These are phyloP conservation scores for Excoecaria agallocha DNA, from an alignment of 345 rosid species.

Conservation along the genomic window DNA sequence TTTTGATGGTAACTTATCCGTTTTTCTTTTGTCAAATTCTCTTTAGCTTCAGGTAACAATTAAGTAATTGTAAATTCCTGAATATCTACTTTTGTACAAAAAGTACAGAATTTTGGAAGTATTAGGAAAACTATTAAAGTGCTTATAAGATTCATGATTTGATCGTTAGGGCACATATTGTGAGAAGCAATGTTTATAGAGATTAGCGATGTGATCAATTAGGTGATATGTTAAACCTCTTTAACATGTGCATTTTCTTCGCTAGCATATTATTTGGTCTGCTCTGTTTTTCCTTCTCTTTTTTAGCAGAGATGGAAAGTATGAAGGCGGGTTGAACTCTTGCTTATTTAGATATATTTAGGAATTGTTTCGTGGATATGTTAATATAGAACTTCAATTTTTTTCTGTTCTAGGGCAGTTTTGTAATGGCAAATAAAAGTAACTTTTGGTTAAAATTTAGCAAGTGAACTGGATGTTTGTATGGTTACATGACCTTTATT, in stretches of 20 bases:
- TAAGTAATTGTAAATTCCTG: neutral
- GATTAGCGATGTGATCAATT: neutral
- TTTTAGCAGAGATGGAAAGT: neutral
- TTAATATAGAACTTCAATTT: neutral
- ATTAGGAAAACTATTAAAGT: neutral
- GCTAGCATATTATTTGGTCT: neutral
- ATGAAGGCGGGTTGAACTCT: neutral
- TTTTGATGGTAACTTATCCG: neutral
- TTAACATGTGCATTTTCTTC: neutral
- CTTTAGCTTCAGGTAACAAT: neutral
- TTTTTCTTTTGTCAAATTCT: neutral
- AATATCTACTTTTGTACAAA: neutral
- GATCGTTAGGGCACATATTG: neutral
- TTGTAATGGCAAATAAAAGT: neutral
- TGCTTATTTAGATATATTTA: neutral
- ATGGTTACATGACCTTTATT: neutral
- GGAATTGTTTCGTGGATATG: neutral
- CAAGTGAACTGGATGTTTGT: neutral
- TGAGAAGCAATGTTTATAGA: neutral
- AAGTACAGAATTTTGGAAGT: neutral
- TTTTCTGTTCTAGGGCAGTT: no score
- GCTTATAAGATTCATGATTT: slow-evolving; percentile 1
- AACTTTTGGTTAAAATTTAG: neutral
- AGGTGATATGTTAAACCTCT: neutral
- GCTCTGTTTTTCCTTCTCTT: neutral